phyloP scores from a whole-genome alignment of 352 stramenopile species.

The Globisporangium lucens region DNA sequence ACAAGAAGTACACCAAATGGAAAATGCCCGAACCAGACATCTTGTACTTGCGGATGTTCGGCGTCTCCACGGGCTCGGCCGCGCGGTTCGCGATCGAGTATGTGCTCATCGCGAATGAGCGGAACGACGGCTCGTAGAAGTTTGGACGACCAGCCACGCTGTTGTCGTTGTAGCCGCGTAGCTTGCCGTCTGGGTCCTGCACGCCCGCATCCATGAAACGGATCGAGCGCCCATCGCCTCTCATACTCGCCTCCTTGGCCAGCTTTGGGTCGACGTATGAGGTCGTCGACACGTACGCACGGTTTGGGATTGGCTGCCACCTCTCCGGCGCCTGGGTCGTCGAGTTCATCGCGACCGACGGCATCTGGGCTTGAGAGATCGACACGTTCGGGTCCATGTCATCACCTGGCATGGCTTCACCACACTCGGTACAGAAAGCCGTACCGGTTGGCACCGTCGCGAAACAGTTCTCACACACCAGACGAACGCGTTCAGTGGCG shows the following conservation, averaged over 20 bases:
- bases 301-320: constrained; percentile 84
- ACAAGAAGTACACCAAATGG: constrained; percentile 86
- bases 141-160: constrained; percentile 58
- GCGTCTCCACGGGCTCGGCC: constrained; percentile 81
- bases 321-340: constrained; percentile 70
- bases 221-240: constrained; percentile 77
- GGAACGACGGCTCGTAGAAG: constrained; percentile 88
- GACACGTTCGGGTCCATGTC: constrained; percentile 75
- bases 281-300: constrained; percentile 82
- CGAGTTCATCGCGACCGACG: constrained; percentile 77
- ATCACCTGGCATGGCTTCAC: constrained; percentile 78
- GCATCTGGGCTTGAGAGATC: constrained; percentile 87
- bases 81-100: constrained; percentile 89
- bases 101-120: constrained; percentile 87
- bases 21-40: constrained; percentile 85
- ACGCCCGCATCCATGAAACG: constrained; percentile 86
- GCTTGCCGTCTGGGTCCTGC: constrained; percentile 80
- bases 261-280: constrained; percentile 88
- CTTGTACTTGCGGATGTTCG: constrained; percentile 91
- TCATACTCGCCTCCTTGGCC: constrained; percentile 66
- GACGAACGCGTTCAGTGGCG: constrained; percentile 58
- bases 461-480: constrained; percentile 90
- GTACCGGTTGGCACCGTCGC: constrained; percentile 78
- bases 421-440: constrained; percentile 88
- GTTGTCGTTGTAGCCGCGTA: constrained; percentile 79